Evolutionary conservation across 495 filamentous ascomycete species (phyloP), one percentile per base, ranked within the genome.

Genomic region (Astrothelium macrocarpum): DNA sequence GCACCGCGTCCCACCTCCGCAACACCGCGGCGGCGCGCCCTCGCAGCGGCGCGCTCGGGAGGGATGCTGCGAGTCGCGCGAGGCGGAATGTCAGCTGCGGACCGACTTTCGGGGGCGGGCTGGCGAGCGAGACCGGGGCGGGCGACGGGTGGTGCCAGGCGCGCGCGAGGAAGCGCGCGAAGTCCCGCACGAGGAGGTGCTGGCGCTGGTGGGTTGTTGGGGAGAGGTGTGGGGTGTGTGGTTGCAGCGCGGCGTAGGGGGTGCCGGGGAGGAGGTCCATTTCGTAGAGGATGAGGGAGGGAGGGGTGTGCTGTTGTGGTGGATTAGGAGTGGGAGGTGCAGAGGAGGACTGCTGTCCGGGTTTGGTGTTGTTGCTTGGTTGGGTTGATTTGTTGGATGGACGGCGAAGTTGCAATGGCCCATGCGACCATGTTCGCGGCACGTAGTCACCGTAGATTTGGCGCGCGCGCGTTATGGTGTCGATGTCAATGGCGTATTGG

Each of bases 251-350:
- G 12, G 66, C 56, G 12, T 77, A 74, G 2, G 78, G 75, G 2
- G 76, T 60, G 7, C 80, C 80, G 3, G 68, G 66, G 49, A 81
- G 67, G 20, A 66, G 73, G 39, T 70, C 70, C 77, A 81, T 78
- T 28, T 71, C 68, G 67, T 79, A 80, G 18, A 70, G 69, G 39
- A 73, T 60, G 18, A 80, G 68, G 4, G 26, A 34, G 70, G 65
- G 26, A 68, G 67, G n/a, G 32, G 12, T n/a, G n/a, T n/a, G n/a
- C n/a, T n/a, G n/a, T n/a, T n/a, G n/a, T n/a, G n/a, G n/a, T n/a
- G n/a, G n/a, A n/a, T n/a, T n/a, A n/a, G n/a, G n/a, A n/a, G n/a
- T n/a, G n/a, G n/a, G n/a, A n/a, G n/a, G n/a, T n/a, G n/a, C n/a
- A n/a, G n/a, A n/a, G n/a, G n/a, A n/a, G n/a, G n/a, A n/a, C n/a